Evolutionary conservation across 2,329 filamentous ascomycete species (phyloP), one percentile per base, ranked within the genome.

Genomic region (Cladosporium sp.): DNA sequence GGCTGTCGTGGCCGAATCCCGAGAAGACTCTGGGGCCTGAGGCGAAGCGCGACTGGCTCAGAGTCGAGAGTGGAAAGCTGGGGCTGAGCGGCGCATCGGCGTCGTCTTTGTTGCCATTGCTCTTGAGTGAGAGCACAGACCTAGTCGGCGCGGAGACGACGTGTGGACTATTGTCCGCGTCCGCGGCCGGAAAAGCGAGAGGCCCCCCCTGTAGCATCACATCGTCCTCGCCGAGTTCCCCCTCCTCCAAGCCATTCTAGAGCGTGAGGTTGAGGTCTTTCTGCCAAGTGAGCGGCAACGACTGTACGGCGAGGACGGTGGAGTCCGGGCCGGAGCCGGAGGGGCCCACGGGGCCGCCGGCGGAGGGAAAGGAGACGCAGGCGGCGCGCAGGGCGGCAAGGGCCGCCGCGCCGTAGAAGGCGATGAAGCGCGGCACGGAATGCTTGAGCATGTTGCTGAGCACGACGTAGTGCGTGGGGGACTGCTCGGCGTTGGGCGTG

Each of bases 341-440:
- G 5, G 55, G 35, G n/a, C 50, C 43, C 16, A 38, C n/a, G 8
- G 51, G 53, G n/a, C 35, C 31, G 3, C 51, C 48, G 33, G 41
- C 56, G 9, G 49, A 52, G 3, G 50, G 50, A 37, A 53, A 53
- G 16, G 31, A 32, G 35, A 46, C 34, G 37, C 50, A 53, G 8
- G 50, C 50, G 11, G 35, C 34, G 19, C 83, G 77, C 59, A 96
- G 68, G 1, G 88, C 82, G 0, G 81, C 85, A n/a, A 87, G 67
- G 0, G 82, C 91, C 7, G 86, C 82, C 46, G 82, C 83, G 1
- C 91, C 92, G 63, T 91, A 98, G 60, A 93, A 89, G 11, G 77
- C 75, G 45, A 96, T 73, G 62, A 97, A 89, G 14, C 86, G 84
- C 50, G 82, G 77, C 57, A 89, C 84, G 56, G 86, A 86, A 19